phyloP scores from a whole-genome alignment of 805 yeast species.

The Wickerhamomyces sydowiorum region DNA sequence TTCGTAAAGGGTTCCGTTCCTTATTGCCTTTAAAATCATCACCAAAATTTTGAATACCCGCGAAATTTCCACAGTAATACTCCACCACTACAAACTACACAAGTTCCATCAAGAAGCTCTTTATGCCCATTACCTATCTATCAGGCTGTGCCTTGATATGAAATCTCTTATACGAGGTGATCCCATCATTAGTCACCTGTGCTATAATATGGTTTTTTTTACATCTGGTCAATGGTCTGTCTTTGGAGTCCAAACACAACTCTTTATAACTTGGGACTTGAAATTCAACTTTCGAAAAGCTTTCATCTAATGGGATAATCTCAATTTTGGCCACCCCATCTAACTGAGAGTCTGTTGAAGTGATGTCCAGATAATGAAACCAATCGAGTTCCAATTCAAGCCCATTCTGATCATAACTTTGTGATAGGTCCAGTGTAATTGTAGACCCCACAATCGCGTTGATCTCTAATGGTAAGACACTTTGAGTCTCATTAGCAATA shows the following conservation, averaged over 20 bases:
- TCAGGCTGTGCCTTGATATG: constrained; percentile 4
- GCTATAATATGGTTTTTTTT: constrained; percentile 20
- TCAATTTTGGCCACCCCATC: constrained; percentile 17
- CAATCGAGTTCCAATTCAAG: constrained; percentile 16
- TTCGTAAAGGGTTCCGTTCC: too few relatives aligned
- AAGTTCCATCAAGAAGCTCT: too few relatives aligned
- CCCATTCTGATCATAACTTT: constrained; percentile 21
- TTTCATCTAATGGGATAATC: constrained; percentile 5
- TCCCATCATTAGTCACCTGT: constrained; percentile 13
- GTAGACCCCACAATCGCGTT: constrained; percentile 10
- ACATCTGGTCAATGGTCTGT: constrained; percentile 8
- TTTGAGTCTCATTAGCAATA: constrained; percentile 18
- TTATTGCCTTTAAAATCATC: too few relatives aligned
- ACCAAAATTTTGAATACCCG: too few relatives aligned
- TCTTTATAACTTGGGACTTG: constrained; percentile 8
- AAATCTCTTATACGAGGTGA: constrained; percentile 12
- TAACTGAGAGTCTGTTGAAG: constrained; percentile 19
- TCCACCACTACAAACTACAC: too few relatives aligned
- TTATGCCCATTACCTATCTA: background rate
- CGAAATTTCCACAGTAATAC: too few relatives aligned
- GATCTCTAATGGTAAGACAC: constrained; percentile 16
- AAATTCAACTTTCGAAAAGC: constrained; percentile 12
- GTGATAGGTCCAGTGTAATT: constrained; percentile 19
- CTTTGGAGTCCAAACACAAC: constrained; percentile 9
- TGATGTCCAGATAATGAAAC: constrained; percentile 22